Evolutionary conservation across 768 basidiomycete genomes (phyloP).

Genomic region (Dacryopinax spathularia): DNA sequence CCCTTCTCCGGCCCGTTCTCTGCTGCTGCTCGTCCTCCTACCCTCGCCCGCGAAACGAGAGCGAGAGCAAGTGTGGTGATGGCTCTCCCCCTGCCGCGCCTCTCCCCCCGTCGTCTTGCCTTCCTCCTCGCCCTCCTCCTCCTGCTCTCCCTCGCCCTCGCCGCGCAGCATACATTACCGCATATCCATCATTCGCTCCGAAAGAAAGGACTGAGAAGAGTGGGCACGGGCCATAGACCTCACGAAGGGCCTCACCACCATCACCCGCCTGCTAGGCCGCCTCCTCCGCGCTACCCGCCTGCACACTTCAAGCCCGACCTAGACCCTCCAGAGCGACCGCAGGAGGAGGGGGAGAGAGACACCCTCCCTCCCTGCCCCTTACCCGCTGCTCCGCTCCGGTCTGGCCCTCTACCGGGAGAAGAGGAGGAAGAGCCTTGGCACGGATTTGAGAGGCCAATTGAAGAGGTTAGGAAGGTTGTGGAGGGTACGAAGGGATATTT

Average conservation of each 20-base stretch:
- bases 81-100: not conserved
- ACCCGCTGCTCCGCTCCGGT: not conserved
- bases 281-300: too few relatives aligned
- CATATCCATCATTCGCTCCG: not conserved
- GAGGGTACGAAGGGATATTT: slow-evolving; percentile 31
- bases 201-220: not conserved
- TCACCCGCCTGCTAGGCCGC: not conserved
- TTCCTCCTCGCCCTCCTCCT: not conserved
- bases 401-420: not conserved
- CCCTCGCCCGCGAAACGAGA: not conserved
- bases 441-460: slow-evolving; percentile 18
- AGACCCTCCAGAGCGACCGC: not conserved
- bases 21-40: not conserved
- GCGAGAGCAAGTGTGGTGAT: too few relatives aligned
- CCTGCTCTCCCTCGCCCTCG: not conserved
- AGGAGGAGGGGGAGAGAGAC: not conserved
- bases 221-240: not conserved
- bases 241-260: not conserved
- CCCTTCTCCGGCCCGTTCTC: not conserved
- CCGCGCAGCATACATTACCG: not conserved
- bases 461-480: slow-evolving; percentile 25
- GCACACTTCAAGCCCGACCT: too few relatives aligned
- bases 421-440: not conserved
- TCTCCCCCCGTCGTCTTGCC: not conserved
- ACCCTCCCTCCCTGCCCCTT: not conserved